Evolutionary conservation across 2,329 filamentous ascomycete species (phyloP).

Genomic region (Daldinia eschscholtzii): DNA sequence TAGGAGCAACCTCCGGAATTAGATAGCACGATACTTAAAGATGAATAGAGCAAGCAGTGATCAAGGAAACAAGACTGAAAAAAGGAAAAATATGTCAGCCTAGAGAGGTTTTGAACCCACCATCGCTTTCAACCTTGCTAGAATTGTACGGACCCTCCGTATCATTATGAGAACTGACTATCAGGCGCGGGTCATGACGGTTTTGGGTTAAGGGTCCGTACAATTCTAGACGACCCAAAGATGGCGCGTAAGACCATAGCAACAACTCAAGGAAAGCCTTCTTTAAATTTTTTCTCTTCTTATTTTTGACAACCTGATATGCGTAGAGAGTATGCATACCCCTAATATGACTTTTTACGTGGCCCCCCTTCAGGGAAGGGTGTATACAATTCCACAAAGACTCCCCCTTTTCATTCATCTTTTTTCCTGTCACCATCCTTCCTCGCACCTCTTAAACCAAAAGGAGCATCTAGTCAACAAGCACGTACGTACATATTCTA

Average conservation of each 20-base stretch:
- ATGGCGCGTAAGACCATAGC: not conserved
- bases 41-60: not conserved
- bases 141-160: no score
- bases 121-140: not conserved
- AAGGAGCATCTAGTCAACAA: not conserved
- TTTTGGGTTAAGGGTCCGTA: no score
- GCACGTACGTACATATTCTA: no score
- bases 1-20: no score
- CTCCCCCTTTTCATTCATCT: no score
- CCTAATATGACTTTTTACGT: no score
- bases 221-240: not conserved
- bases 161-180: no score
- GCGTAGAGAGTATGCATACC: no score
- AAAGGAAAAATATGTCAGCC: not conserved
- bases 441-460: not conserved
- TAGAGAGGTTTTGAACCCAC: not conserved
- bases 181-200: slow-evolving; percentile 1
- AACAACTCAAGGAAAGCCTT: not conserved
- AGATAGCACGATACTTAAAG: not conserved
- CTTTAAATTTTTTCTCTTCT: not conserved
- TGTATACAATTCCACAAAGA: no score
- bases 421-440: not conserved
- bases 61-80: not conserved
- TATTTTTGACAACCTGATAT: no score
- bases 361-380: not conserved